phyloP scores from a whole-genome alignment of 176 grass and related monocot genomes.

The Avena eriantha region DNA sequence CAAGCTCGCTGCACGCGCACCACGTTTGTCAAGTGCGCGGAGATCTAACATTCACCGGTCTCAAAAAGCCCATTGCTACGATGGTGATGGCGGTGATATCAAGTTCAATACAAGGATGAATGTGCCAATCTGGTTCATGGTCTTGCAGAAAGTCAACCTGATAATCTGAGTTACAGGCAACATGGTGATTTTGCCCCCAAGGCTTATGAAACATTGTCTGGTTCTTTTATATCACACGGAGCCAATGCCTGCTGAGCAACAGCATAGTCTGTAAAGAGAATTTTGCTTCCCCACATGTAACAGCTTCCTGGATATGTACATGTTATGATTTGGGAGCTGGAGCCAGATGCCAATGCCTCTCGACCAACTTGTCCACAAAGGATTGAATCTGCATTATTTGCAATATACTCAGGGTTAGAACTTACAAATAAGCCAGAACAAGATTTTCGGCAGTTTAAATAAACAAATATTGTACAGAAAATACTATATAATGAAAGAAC shows the following conservation, averaged over 20 bases:
- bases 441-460: conserved; percentile 21
- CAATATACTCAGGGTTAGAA: conserved; percentile 41
- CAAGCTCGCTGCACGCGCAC: conserved; percentile 47
- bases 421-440: conserved; percentile 19
- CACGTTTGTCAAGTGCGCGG: conserved; percentile 56
- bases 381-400: conserved; percentile 78
- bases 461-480: conserved; percentile 38
- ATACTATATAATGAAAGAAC: conserved; percentile 31
- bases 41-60: conserved; percentile 43
- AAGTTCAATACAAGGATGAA: conserved; percentile 39
- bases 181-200: conserved; percentile 33
- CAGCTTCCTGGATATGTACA: conserved; percentile 41
- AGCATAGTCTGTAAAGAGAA: conserved; percentile 32
- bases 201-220: conserved; percentile 27
- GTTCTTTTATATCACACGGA: conserved; percentile 45
- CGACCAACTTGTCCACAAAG: conserved; percentile 91
- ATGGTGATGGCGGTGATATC: conserved; percentile 27
- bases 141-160: conserved; percentile 19
- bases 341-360: conserved; percentile 79
- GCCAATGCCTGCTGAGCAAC: conserved; percentile 26
- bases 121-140: conserved; percentile 45
- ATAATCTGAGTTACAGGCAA: conserved; percentile 22
- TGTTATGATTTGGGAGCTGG: conserved; percentile 63
- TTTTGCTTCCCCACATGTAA: conserved; percentile 34
- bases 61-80: conserved; percentile 24